phyloP scores from a whole-genome alignment of 208 protist genomes.

The Angomonas ambiguus region DNA sequence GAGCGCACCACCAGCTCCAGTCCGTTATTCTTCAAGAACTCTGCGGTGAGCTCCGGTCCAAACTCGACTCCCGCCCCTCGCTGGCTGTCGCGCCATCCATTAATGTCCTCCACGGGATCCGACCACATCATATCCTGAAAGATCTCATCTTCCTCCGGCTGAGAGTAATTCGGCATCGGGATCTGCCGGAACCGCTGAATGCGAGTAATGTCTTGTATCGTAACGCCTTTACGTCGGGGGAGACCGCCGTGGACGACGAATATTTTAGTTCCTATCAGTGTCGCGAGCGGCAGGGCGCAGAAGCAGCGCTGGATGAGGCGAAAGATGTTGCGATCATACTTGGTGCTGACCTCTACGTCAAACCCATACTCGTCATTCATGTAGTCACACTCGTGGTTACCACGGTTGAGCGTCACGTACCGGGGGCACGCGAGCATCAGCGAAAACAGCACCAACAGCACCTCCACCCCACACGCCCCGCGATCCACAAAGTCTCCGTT shows the following conservation, averaged over 20 bases:
- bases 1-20: conserved; percentile 93
- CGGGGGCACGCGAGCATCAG: conserved; percentile 94
- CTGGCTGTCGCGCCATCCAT: conserved; percentile 75
- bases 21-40: conserved; percentile 92
- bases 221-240: conserved; percentile 67
- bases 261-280: conserved; percentile 67
- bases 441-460: conserved; percentile 94
- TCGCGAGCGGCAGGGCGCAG: conserved; percentile 82
- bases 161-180: conserved; percentile 78
- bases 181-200: conserved; percentile 89
- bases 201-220: conserved; percentile 71
- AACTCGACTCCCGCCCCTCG: conserved; percentile 95
- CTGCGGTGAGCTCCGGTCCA: conserved; percentile 91
- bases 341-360: conserved; percentile 98
- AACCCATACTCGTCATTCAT: conserved; percentile 98
- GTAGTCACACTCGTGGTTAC: conserved; percentile 95
- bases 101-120: conserved; percentile 87
- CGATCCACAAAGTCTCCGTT: conserved; percentile 98
- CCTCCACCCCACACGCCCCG: conserved; percentile 95
- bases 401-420: conserved; percentile 92
- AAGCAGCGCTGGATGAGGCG: conserved; percentile 87
- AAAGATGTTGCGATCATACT: conserved; percentile 94
- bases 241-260: conserved; percentile 88
- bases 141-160: conserved; percentile 91
- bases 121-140: conserved; percentile 97